Conservation (phyloP, 768 basidiomycete species). For the Trametes elegans region DNA sequence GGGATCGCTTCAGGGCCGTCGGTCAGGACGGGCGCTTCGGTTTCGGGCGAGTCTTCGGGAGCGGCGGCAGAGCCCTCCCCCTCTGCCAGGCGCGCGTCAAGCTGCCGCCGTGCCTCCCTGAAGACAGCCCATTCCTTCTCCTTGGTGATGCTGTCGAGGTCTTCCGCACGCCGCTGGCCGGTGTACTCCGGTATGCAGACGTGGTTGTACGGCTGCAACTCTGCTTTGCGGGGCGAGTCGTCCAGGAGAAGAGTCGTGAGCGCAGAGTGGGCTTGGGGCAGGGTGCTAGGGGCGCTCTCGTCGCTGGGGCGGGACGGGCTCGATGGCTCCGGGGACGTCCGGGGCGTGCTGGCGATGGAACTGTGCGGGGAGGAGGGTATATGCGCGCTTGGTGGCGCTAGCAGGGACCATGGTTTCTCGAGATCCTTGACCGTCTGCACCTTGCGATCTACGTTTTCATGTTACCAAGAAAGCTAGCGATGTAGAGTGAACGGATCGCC, state of each 20-base stretch:
- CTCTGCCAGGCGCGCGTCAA: constrained; percentile 18
- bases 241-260: constrained; percentile 50
- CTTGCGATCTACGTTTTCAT: constrained; percentile 37
- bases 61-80: background rate
- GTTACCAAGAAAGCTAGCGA: too few relatives aligned
- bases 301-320: background rate
- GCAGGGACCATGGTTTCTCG: constrained; percentile 61
- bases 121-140: constrained; percentile 19
- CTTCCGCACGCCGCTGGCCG: constrained; percentile 38
- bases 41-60: background rate
- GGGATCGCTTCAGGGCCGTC: background rate
- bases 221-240: constrained; percentile 53
- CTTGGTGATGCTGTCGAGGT: constrained; percentile 32
- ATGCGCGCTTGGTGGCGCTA: constrained; percentile 6
- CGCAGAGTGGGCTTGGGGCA: constrained; percentile 38
- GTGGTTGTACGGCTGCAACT: constrained; percentile 79
- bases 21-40: background rate
- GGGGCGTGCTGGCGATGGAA: constrained; percentile 16
- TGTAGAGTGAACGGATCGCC: constrained; percentile 23
- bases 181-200: constrained; percentile 73
- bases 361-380: constrained; percentile 12
- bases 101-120: constrained; percentile 18
- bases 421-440: constrained; percentile 74
- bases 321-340: background rate
- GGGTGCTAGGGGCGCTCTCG: background rate